Conservation (phyloP, 495 filamentous ascomycete species). For the Aspergillus heteromorphus region DNA sequence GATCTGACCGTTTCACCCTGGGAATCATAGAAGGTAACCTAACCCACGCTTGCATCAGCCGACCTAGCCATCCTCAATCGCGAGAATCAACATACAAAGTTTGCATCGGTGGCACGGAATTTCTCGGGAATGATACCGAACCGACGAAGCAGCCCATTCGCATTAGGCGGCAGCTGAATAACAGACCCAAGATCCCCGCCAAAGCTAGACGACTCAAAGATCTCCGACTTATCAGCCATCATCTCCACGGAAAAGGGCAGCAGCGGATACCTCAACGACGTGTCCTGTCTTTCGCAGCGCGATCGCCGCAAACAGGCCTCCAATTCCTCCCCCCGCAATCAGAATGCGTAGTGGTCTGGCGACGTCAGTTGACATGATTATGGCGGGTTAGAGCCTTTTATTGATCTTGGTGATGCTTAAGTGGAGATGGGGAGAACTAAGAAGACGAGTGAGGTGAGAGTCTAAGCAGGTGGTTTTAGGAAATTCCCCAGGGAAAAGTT, state of each 20-base stretch:
- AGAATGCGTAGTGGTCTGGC: not conserved
- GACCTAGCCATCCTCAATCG: too few relatives aligned
- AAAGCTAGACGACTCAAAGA: slow-evolving; percentile 5
- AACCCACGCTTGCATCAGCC: too few relatives aligned
- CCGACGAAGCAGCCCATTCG: not conserved
- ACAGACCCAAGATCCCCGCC: not conserved
- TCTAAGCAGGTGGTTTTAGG: too few relatives aligned
- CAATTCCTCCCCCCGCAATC: slow-evolving; percentile 6
- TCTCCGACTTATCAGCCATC: too few relatives aligned
- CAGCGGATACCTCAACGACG: slow-evolving; percentile 1
- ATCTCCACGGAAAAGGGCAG: too few relatives aligned
- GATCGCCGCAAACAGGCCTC: slow-evolving; percentile 3
- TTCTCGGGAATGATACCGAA: not conserved
- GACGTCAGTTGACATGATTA: too few relatives aligned
- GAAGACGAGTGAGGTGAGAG: too few relatives aligned
- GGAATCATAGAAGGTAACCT: not conserved
- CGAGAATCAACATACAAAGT: not conserved
- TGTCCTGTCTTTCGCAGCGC: slow-evolving; percentile 2
- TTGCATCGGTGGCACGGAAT: not conserved
- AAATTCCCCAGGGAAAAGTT: too few relatives aligned
- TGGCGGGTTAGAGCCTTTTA: too few relatives aligned
- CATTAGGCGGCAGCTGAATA: slow-evolving; percentile 2
- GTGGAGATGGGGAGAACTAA: too few relatives aligned
- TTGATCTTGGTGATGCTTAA: too few relatives aligned
- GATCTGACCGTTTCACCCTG: not conserved